Evolutionary conservation across 2,329 filamentous ascomycete genomes (phyloP), one percentile per base, ranked within the genome.

Genomic region (Aurifilum marmelostoma): DNA sequence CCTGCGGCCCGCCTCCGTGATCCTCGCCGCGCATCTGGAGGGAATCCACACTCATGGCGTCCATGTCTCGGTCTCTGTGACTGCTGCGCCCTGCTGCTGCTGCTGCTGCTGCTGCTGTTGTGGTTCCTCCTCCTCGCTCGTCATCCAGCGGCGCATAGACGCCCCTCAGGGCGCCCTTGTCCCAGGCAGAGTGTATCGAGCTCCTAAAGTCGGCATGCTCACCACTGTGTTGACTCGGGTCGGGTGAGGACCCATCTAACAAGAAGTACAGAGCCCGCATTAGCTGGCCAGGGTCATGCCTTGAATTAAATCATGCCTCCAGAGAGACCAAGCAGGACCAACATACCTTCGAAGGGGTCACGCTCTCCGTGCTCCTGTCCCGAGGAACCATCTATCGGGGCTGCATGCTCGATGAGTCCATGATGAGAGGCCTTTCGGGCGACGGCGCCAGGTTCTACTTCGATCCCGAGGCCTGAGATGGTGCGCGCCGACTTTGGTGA

Each of bases 41-140:
- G n/a, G 69, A 71, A 47, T 71, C 69, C 52, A 71, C 27, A 41
- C 69, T 71, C 50, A 71, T 67, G 1, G 52, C 58, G 64, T 71
- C 69, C 24, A 39, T 39, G 37, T 62, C 67, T 21, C 18, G 24
- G 24, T 37, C 21, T 18, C n/a, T 39, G 37, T 39, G 4, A 39
- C 37, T 24, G 27, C 50, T n/a, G 43, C 7, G 11, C 4, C 37
- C 37, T 21, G 6, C 3, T 47, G 41, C 18, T 47, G 18, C 5
- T 47, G 18, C 43, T 47, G 5, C 16, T 47, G 43, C 43, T 43
- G 41, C 41, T 43, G 41, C 41, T 43, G 41, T 16, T 43, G 14
- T 16, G n/a, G n/a, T 43, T 43, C 66, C 54, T 7, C 60, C 29
- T 21, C 29, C 43, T 21, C 47, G 39, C 32, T 65, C 65, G 14